phyloP scores from a whole-genome alignment of 2,329 filamentous ascomycete species.

The Calonectria hongkongensis region DNA sequence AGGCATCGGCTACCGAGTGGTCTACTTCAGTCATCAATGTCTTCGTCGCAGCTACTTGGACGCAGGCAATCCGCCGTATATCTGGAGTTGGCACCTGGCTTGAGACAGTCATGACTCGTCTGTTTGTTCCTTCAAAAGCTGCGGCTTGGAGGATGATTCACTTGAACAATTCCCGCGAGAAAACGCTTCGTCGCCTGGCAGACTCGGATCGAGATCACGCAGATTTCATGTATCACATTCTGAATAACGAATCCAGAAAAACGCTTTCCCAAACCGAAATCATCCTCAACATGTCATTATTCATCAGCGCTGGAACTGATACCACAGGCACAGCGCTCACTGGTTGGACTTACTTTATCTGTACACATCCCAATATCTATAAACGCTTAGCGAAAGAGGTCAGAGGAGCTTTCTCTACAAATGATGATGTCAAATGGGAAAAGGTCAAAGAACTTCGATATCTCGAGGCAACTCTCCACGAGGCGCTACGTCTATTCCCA shows the following conservation, averaged over 20 bases:
- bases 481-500: not conserved
- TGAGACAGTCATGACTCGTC: not conserved
- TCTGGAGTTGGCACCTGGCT: conserved; percentile 16
- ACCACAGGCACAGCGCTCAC: conserved; percentile 10
- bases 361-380: not conserved
- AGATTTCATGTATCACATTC: conserved; percentile 29
- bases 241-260: conserved; percentile 23
- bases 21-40: conserved; percentile 21
- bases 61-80: not conserved
- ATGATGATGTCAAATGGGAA: conserved; percentile 9
- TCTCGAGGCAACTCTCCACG: conserved; percentile 8
- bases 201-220: conserved; percentile 19
- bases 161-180: conserved; percentile 15
- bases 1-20: conserved; percentile 18
- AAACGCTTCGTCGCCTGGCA: conserved; percentile 11
- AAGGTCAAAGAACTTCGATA: not conserved
- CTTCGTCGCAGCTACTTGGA: conserved; percentile 9
- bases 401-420: not conserved
- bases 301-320: conserved; percentile 5
- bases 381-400: not conserved
- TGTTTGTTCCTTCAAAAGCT: conserved; percentile 7
- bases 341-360: conserved; percentile 6
- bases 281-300: conserved; percentile 4
- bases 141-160: conserved; percentile 11
- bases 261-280: conserved; percentile 19